Conservation (phyloP, 2,329 filamentous ascomycete species). For the Paecilomyces sp. region DNA sequence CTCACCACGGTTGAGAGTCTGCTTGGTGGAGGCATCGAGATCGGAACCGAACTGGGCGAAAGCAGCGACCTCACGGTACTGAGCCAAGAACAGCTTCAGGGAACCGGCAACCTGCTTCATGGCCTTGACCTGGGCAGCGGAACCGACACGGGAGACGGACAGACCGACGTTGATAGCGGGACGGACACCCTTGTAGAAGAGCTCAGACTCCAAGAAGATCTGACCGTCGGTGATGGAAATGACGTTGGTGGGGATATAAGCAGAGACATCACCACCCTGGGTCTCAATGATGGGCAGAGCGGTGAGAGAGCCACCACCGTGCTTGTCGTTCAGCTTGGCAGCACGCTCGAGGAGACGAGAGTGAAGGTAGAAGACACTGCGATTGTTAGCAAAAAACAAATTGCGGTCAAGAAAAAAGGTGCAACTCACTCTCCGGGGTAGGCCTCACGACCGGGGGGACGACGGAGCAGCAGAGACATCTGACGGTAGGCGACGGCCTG, state of each 20-base stretch:
- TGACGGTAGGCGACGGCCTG: slow-evolving; percentile 97
- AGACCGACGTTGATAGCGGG: slow-evolving; percentile 99
- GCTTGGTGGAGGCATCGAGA: slow-evolving; percentile 97
- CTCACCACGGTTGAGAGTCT: slow-evolving; percentile 96
- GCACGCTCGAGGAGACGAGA: slow-evolving; percentile 98
- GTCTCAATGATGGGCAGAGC: slow-evolving; percentile 98
- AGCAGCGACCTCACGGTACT: slow-evolving; percentile 99
- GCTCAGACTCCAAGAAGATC: slow-evolving; percentile 98
- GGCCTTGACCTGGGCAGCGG: slow-evolving; percentile 98
- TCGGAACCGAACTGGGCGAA: slow-evolving; percentile 99
- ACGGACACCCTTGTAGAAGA: slow-evolving; percentile 99
- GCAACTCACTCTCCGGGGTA: slow-evolving; percentile 80
- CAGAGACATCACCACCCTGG: slow-evolving; percentile 99
- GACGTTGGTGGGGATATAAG: slow-evolving; percentile 99
- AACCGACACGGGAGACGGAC: slow-evolving; percentile 99
- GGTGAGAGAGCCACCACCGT: slow-evolving; percentile 92
- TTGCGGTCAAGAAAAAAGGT: slow-evolving; percentile 1
- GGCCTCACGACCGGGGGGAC: slow-evolving; percentile 96
- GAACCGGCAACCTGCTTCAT: slow-evolving; percentile 99
- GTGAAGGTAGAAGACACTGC: slow-evolving; percentile 91
- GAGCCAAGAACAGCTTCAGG: slow-evolving; percentile 99
- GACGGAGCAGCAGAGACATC: slow-evolving; percentile 96
- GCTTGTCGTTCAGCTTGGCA: slow-evolving; percentile 97
- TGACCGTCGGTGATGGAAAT: slow-evolving; percentile 99
- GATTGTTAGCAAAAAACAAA: slow-evolving; percentile 7